These are phyloP conservation scores for Lonicera japonica DNA, from an alignment of 129 eudicot genomes.

Conservation along the genomic window DNA sequence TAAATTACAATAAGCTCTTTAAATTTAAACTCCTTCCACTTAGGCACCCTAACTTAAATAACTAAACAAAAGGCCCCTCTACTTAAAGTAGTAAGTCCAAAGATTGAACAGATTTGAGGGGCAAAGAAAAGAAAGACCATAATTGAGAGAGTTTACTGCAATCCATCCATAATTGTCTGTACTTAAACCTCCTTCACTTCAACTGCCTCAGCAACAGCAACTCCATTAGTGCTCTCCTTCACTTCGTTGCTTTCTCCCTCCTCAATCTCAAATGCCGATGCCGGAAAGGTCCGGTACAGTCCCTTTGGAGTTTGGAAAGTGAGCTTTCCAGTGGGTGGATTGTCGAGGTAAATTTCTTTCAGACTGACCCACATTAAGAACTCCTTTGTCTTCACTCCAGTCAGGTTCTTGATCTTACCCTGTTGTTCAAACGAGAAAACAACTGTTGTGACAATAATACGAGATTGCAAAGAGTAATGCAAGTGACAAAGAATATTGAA, in stretches of 20 bases:
- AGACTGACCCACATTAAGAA: constrained; percentile 58
- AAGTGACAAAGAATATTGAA: too few relatives aligned
- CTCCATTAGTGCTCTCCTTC: neutral
- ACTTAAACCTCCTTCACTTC: constrained; percentile 35
- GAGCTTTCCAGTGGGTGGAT: constrained; percentile 51
- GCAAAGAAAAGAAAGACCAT: neutral
- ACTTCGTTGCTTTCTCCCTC: constrained; percentile 24
- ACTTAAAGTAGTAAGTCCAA: too few relatives aligned
- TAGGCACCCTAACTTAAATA: neutral
- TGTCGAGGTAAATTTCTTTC: constrained; percentile 39
- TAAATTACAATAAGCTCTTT: neutral
- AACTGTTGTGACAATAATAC: too few relatives aligned
- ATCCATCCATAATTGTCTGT: neutral
- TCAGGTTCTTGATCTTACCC: constrained; percentile 60
- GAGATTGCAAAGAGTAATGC: too few relatives aligned
- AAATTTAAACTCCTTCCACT: neutral
- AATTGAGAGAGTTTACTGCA: neutral
- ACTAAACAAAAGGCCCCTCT: neutral
- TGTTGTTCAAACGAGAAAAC: constrained; percentile 17
- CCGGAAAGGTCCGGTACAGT: constrained; percentile 50
- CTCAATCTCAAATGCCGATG: constrained; percentile 48
- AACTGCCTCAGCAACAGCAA: constrained; percentile 15
- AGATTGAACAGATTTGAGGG: too few relatives aligned
- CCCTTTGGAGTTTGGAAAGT: constrained; percentile 63
- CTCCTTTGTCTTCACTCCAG: constrained; percentile 76